phyloP scores from a whole-genome alignment of 108 stramenopile species.

The Chaetoceros tenuissimus region DNA sequence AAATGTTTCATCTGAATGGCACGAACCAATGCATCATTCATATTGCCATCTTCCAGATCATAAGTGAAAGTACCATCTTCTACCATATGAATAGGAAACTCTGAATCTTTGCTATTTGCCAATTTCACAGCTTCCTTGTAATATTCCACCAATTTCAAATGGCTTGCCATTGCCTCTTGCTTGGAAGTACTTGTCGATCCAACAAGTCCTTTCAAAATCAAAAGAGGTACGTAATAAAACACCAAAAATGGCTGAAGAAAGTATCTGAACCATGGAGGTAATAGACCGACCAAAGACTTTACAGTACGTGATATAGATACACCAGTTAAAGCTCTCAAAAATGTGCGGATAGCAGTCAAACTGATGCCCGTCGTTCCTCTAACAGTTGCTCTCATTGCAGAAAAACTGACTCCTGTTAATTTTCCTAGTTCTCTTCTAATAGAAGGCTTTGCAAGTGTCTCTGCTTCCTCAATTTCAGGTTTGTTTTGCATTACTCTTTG shows the following conservation, averaged over 20 bases:
- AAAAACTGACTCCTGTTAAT: constrained; percentile 3
- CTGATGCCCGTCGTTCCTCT: constrained; percentile 52
- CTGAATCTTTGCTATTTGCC: constrained; percentile 13
- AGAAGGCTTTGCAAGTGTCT: too few species aligned
- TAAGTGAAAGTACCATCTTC: background rate
- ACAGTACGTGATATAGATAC: constrained; percentile 37
- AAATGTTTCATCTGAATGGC: background rate
- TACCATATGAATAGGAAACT: background rate
- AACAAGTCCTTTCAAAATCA: constrained; percentile 17
- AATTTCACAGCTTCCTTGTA: constrained; percentile 45
- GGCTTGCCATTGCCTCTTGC: constrained; percentile 21
- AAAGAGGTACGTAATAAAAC: constrained; percentile 54
- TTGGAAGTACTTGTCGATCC: constrained; percentile 13
- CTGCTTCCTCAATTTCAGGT: too few species aligned
- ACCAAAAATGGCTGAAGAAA: constrained; percentile 63
- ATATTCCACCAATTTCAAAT: constrained; percentile 38
- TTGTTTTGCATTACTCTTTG: too few species aligned
- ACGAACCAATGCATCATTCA: background rate
- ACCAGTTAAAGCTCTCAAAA: constrained; percentile 37
- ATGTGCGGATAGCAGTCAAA: constrained; percentile 41
- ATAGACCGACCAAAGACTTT: constrained; percentile 4
- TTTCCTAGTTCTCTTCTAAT: background rate
- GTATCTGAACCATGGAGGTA: constrained; percentile 37
- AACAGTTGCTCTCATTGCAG: constrained; percentile 18
- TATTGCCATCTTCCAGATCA: background rate